Base-by-base conservation (phyloP, 129 eudicot genomes). In the Scalesia atractyloides region DNA sequence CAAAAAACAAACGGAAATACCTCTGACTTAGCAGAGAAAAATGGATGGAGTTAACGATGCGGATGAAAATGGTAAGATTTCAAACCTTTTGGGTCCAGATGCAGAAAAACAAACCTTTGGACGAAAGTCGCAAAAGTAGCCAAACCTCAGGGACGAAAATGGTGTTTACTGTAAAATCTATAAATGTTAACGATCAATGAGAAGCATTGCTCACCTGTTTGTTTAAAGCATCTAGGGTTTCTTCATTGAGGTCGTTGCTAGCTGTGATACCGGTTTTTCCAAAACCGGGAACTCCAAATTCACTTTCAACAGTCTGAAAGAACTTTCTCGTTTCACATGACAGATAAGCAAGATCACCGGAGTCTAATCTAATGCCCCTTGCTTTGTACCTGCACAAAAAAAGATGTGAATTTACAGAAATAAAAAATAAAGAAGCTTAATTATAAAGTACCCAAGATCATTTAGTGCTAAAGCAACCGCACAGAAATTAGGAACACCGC, bases 191-290 rank as follows among this genome's bases (percentile, higher is more conserved):
- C 22, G 5, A n/a, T 57, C 65, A 10, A 47, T 49, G 75, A 67
- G 26, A 30, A 13, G 30, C 37, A 12, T 7, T 69, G 18, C 50
- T 82, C 76, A 83, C 98, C 90, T 93, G 99, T 81, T 94, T 94
- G 87, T 94, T 94, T 50, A 94, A 83, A 70, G 96, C 97, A 78
- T 90, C 99, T 72, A 94, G 63, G 10, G 99, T 94, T 84, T 90
- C 99, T 72, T 90, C 99, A 78, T 94, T 94, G 63, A 94, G 99
- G 73, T 94, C 99, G 63, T 94, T 94, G 75, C 97, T 94, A 68
- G 99, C 99, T 50, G 99, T 94, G 50, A 94, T 88, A 68, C 76
- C 75, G 19, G 79, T 88, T 78, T 72, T 94, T 69, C 96, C 99
- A 68, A 94, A 94, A 68, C 79, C 91, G 33, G 85, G 79, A 52